Conservation (phyloP, 2,329 filamentous ascomycete species). For the Ascochyta clinopodiicola region DNA sequence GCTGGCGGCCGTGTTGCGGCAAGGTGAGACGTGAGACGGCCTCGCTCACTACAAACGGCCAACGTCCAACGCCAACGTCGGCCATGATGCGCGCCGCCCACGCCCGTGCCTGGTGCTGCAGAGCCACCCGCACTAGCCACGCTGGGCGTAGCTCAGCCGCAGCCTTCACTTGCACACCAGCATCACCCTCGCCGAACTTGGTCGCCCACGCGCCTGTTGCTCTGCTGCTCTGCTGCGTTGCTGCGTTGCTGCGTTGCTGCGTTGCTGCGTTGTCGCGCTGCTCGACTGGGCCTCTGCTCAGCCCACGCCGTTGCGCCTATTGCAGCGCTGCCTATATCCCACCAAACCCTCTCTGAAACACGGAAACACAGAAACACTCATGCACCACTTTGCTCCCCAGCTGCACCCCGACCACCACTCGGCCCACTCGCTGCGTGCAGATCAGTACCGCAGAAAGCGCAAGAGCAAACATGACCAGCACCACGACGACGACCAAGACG, state of each 20-base stretch:
- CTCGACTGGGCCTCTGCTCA: not conserved
- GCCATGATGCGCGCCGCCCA: no score
- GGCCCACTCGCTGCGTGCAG: conserved; percentile 42
- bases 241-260: not conserved
- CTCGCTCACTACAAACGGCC: not conserved
- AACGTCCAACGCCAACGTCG: no score
- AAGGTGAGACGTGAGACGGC: conserved; percentile 8
- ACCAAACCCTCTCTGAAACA: conserved; percentile 3
- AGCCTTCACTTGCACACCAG: not conserved
- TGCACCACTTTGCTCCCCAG: conserved; percentile 45
- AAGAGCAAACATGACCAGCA: conserved; percentile 31
- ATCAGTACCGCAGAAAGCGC: conserved; percentile 34
- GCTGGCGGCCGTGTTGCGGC: conserved; percentile 7
- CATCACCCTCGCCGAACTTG: not conserved
- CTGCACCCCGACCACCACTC: conserved; percentile 36
- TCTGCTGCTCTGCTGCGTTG: not conserved
- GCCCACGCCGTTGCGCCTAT: conserved; percentile 5
- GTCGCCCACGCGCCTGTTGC: not conserved
- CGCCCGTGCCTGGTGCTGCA: not conserved
- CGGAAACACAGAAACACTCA: conserved; percentile 14
- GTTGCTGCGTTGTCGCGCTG: not conserved
- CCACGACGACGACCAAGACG: not conserved
- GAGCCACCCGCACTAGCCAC: conserved; percentile 10
- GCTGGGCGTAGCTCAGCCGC: not conserved
- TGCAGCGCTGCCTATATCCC: not conserved